Evolutionary conservation across 139 green algal species (phyloP).

Genomic region (Mesotaenium endlicherianum): DNA sequence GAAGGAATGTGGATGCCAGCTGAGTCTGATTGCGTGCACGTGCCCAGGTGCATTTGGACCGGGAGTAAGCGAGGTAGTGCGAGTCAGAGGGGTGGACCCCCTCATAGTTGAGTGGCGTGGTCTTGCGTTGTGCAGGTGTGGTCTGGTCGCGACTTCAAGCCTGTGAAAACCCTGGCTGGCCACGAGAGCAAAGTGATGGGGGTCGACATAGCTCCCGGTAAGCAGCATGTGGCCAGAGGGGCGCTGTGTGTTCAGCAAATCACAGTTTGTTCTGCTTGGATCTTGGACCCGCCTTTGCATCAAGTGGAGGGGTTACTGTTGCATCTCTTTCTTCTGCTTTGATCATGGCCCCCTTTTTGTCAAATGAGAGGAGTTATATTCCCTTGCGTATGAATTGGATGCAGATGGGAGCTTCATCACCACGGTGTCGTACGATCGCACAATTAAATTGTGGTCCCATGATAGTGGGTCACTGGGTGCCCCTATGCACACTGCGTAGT

Average conservation of each 20-base stretch:
- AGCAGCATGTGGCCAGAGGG: neutral
- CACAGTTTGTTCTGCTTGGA: neutral
- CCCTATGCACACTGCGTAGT: too few relatives aligned
- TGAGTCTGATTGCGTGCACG: too few relatives aligned
- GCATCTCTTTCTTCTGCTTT: too few relatives aligned
- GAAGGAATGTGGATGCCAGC: neutral
- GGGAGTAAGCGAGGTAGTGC: neutral
- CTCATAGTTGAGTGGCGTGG: too few relatives aligned
- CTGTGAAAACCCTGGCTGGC: constrained; percentile 74
- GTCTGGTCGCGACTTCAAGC: constrained; percentile 63
- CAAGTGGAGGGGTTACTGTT: too few relatives aligned
- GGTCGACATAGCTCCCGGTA: constrained; percentile 67
- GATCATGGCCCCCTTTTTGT: too few relatives aligned
- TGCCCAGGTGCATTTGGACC: too few relatives aligned
- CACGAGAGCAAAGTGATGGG: constrained; percentile 94
- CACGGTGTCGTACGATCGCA: constrained; percentile 50
- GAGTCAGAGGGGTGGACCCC: too few relatives aligned
- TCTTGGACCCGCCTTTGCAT: neutral
- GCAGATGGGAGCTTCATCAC: constrained; percentile 46
- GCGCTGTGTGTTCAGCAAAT: neutral
- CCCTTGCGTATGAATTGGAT: neutral
- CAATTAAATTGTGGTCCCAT: constrained; percentile 48
- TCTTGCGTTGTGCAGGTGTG: constrained; percentile 66
- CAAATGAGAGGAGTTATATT: neutral
- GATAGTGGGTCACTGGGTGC: neutral